Evolutionary conservation across 495 filamentous ascomycete species (phyloP).

Genomic region (Chlorociboria aeruginascens): DNA sequence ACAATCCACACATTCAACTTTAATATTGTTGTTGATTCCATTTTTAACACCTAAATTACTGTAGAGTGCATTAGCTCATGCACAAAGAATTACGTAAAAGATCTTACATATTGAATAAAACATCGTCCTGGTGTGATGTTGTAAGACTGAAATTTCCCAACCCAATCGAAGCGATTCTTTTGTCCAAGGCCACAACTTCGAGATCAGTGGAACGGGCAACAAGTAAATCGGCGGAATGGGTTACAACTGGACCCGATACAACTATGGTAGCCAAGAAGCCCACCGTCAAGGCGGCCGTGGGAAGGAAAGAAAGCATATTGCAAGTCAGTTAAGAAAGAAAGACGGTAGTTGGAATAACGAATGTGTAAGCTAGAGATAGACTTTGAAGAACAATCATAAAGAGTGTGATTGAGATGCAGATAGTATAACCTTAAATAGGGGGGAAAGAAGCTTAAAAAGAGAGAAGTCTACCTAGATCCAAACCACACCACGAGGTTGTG

Average conservation of each 20-base stretch:
- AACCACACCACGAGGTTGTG: too few species aligned
- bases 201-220: background rate
- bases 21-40: background rate
- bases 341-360: constrained; percentile 2
- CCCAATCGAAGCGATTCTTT: background rate
- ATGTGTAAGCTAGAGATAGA: background rate
- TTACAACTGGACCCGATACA: background rate
- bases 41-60: too few species aligned
- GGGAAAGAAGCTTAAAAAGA: background rate
- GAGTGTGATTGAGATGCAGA: background rate
- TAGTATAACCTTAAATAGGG: background rate
- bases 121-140: constrained; percentile 2
- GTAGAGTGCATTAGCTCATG: too few species aligned
- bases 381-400: background rate
- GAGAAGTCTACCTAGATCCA: too few species aligned
- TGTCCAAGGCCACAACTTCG: background rate
- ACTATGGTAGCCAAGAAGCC: background rate
- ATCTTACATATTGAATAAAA: constrained; percentile 6
- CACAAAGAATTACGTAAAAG: background rate
- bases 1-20: constrained; percentile 11
- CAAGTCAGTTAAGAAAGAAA: background rate
- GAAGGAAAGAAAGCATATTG: background rate
- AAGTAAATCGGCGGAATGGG: background rate
- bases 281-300: background rate
- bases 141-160: constrained; percentile 5